These are phyloP conservation scores for Boletus fagicola DNA, from an alignment of 768 basidiomycete species.

Conservation along the genomic window DNA sequence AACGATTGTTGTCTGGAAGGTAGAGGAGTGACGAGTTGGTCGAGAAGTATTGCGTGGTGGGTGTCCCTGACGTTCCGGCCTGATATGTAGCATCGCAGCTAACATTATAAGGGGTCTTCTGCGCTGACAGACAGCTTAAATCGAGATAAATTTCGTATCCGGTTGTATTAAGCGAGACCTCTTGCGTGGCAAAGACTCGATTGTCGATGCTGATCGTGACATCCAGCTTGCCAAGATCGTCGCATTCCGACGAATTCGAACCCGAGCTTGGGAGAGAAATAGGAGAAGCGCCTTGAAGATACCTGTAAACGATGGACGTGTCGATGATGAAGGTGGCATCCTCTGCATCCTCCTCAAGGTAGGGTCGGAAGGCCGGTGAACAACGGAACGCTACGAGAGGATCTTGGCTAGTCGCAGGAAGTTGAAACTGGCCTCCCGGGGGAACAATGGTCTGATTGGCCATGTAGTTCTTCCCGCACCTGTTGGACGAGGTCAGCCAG, in stretches of 20 bases:
- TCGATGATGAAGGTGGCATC: constrained; percentile 37
- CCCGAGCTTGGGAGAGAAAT: constrained; percentile 22
- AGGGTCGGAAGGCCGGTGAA: constrained; percentile 46
- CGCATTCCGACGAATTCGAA: neutral
- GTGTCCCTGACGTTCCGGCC: neutral
- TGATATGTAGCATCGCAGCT: constrained; percentile 36
- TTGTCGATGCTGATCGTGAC: constrained; percentile 36
- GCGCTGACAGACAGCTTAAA: constrained; percentile 30
- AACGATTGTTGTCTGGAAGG: constrained; percentile 37
- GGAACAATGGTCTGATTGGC: constrained; percentile 39
- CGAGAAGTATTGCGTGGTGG: constrained; percentile 30
- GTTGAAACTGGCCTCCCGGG: constrained; percentile 46
- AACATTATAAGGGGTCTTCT: constrained; percentile 31
- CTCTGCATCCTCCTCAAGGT: constrained; percentile 41
- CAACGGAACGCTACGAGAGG: constrained; percentile 48
- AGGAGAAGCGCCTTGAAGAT: constrained; percentile 35
- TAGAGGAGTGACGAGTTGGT: constrained; percentile 40
- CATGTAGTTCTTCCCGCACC: constrained; percentile 57
- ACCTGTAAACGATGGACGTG: constrained; percentile 35
- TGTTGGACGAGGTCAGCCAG: constrained; percentile 11
- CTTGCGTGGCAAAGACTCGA: constrained; percentile 21
- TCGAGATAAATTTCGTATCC: constrained; percentile 36
- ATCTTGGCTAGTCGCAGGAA: constrained; percentile 32
- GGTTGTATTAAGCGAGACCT: constrained; percentile 39
- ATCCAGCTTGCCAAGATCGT: constrained; percentile 10